Conservation (phyloP, 768 basidiomycete species). For the Xerocomellus amylosporus region DNA sequence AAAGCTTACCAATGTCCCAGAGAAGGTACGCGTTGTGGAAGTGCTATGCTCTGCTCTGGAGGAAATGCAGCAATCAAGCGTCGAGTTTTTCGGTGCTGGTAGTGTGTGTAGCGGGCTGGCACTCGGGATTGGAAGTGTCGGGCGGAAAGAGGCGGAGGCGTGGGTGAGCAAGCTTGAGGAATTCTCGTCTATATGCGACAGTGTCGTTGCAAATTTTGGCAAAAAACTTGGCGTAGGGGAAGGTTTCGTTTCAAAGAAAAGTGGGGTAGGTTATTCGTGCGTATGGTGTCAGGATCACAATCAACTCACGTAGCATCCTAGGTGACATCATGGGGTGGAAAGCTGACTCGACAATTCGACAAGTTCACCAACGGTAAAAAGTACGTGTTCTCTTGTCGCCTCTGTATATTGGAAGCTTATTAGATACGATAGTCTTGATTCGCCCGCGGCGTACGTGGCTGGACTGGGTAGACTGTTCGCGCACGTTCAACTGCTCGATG, state of each 20-base stretch:
- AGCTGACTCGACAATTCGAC: slow-evolving; percentile 71
- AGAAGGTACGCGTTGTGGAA: slow-evolving; percentile 84
- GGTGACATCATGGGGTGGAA: slow-evolving; percentile 68
- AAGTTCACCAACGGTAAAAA: slow-evolving; percentile 89
- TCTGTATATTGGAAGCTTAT: slow-evolving; percentile 13
- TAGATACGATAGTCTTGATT: slow-evolving; percentile 64
- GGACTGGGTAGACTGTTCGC: slow-evolving; percentile 71
- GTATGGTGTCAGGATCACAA: background rate
- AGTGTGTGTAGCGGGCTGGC: slow-evolving; percentile 73
- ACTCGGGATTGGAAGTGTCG: slow-evolving; percentile 72
- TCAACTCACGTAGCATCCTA: slow-evolving; percentile 22
- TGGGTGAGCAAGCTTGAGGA: slow-evolving; percentile 81
- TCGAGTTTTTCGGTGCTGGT: slow-evolving; percentile 73
- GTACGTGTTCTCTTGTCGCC: slow-evolving; percentile 41
- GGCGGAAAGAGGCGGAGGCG: slow-evolving; percentile 71
- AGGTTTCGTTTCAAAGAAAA: slow-evolving; percentile 81
- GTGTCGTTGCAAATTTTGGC: slow-evolving; percentile 75
- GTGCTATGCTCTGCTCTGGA: slow-evolving; percentile 77
- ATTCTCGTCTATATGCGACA: slow-evolving; percentile 75
- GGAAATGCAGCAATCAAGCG: slow-evolving; percentile 68
- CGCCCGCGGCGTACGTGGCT: slow-evolving; percentile 79
- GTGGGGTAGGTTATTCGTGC: slow-evolving; percentile 43
- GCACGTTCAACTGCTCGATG: slow-evolving; percentile 78
- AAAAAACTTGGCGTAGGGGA: slow-evolving; percentile 89
- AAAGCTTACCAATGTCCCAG: slow-evolving; percentile 74